Conservation (phyloP, 805 yeast genomes). For the Ogataea pilisensis region DNA sequence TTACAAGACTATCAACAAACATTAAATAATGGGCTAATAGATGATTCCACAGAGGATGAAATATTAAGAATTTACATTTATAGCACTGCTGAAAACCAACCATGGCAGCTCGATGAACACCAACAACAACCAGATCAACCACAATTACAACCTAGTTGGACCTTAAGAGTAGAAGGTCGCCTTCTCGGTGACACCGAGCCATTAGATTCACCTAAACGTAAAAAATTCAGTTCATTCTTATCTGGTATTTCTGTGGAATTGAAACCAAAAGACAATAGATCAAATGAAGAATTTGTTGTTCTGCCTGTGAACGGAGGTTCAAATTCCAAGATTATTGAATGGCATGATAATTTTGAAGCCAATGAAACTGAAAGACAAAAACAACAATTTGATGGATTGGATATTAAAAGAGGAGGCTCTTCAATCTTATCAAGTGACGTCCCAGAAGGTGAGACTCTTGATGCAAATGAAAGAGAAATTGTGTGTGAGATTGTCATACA, state of each 20-base stretch:
- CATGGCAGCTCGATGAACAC: slow-evolving; percentile 59
- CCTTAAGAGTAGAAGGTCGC: slow-evolving; percentile 84
- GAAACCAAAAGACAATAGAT: slow-evolving; percentile 25
- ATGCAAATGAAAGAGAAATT: slow-evolving; percentile 41
- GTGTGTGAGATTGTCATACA: slow-evolving; percentile 73
- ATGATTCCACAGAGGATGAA: slow-evolving; percentile 47
- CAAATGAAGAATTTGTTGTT: slow-evolving; percentile 19
- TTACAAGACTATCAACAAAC: slow-evolving; percentile 63
- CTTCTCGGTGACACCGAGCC: slow-evolving; percentile 46
- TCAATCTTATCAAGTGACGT: slow-evolving; percentile 25
- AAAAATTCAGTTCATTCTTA: slow-evolving; percentile 73
- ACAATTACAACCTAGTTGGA: slow-evolving; percentile 56
- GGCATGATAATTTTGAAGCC: slow-evolving; percentile 67
- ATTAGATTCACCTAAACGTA: slow-evolving; percentile 45
- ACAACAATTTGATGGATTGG: slow-evolving; percentile 79
- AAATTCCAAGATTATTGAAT: slow-evolving; percentile 59
- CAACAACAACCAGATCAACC: slow-evolving; percentile 17
- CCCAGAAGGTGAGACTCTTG: slow-evolving; percentile 22
- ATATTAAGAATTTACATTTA: slow-evolving; percentile 76
- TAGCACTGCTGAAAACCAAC: slow-evolving; percentile 79
- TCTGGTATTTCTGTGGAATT: slow-evolving; percentile 84
- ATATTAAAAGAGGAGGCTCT: slow-evolving; percentile 73
- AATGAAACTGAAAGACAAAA: slow-evolving; percentile 29
- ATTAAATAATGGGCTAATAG: slow-evolving; percentile 38
- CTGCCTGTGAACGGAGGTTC: slow-evolving; percentile 27